phyloP scores from a whole-genome alignment of 345 rosid species.

The Pistacia integerrima region DNA sequence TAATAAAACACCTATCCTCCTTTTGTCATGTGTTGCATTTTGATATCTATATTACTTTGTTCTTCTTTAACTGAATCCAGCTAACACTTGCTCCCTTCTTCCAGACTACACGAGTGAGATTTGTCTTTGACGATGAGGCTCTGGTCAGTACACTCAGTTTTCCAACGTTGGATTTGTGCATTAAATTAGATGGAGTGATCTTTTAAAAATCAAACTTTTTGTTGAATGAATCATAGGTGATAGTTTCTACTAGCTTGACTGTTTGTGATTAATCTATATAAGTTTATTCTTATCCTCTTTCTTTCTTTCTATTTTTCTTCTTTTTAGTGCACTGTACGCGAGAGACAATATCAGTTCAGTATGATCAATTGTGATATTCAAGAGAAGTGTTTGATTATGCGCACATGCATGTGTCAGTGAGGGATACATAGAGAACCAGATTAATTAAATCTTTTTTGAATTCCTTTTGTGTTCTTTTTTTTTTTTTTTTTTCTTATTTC shows the following conservation, averaged over 20 bases:
- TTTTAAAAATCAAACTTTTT: background rate
- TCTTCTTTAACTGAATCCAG: constrained; percentile 4
- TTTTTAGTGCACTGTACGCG: too few relatives aligned
- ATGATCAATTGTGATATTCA: background rate
- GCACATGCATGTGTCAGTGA: background rate
- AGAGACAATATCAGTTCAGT: background rate
- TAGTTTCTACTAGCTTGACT: background rate
- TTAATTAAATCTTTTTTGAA: background rate
- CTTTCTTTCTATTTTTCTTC: too few relatives aligned
- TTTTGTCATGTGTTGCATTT: background rate
- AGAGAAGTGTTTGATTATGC: background rate
- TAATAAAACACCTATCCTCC: background rate
- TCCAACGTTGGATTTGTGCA: background rate
- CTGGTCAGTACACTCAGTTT: constrained; percentile 50
- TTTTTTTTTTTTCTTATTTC: too few relatives aligned
- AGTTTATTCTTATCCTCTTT: too few relatives aligned
- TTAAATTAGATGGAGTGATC: background rate
- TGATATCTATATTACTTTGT: background rate
- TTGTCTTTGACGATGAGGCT: constrained; percentile 69
- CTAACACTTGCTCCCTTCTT: constrained; percentile 28
- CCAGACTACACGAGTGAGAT: constrained; percentile 75
- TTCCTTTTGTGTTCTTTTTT: background rate
- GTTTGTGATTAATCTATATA: background rate
- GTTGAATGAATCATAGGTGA: background rate
- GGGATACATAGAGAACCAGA: background rate